These are phyloP conservation scores for Ashbya aceris DNA, from an alignment of 1,139 yeast species.

Conservation along the genomic window DNA sequence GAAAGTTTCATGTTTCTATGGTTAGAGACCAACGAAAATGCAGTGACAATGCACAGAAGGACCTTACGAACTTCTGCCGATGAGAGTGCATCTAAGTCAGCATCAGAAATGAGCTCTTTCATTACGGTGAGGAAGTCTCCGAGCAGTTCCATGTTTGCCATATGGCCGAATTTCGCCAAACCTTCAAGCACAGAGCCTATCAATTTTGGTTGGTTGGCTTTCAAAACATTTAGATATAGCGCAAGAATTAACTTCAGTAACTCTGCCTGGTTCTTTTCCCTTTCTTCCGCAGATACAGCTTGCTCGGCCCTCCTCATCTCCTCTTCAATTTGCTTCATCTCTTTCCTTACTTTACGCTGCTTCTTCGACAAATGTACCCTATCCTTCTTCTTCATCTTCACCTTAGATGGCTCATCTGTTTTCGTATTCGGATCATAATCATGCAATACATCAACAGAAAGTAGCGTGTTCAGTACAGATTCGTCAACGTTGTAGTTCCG, in stretches of 20 bases:
- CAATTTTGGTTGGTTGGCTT: constrained; percentile 51
- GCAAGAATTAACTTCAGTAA: constrained; percentile 64
- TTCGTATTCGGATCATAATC: constrained; percentile 69
- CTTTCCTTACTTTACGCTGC: constrained; percentile 80
- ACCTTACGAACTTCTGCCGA: constrained; percentile 52
- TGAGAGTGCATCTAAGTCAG: constrained; percentile 36
- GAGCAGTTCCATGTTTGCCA: constrained; percentile 83
- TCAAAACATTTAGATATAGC: constrained; percentile 69
- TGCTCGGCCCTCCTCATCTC: constrained; percentile 84
- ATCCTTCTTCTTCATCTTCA: constrained; percentile 68
- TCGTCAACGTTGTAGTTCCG: constrained; percentile 79
- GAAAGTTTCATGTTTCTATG: constrained; percentile 58
- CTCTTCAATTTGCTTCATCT: constrained; percentile 75
- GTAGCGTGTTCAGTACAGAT: constrained; percentile 62
- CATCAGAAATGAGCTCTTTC: constrained; percentile 60
- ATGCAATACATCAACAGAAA: constrained; percentile 63
- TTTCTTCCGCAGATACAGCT: constrained; percentile 75
- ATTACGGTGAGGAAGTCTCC: constrained; percentile 89
- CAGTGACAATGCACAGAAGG: constrained; percentile 76
- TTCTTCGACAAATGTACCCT: constrained; percentile 82
- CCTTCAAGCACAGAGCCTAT: constrained; percentile 90
- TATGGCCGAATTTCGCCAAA: constrained; percentile 77
- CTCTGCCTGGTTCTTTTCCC: constrained; percentile 79
- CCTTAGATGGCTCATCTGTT: constrained; percentile 35
- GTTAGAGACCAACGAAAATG: constrained; percentile 75